Conservation (phyloP, 1,284 basidiomycete species). For the Ceratorhiza oryzae-sativae region DNA sequence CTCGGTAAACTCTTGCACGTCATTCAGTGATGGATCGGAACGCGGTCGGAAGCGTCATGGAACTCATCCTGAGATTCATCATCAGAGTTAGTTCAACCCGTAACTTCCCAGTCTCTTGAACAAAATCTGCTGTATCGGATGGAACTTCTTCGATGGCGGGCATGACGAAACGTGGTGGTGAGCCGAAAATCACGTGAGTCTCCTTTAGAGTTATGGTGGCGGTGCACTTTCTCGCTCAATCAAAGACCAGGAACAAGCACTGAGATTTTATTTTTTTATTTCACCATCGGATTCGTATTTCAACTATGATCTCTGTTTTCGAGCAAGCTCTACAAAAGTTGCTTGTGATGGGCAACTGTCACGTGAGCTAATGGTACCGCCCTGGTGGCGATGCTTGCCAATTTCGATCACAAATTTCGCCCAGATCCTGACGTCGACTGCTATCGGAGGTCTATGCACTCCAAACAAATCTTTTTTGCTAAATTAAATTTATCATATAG, state of each 20-base stretch:
- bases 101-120: not conserved
- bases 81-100: conserved; percentile 41
- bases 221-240: too few species aligned
- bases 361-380: too few species aligned
- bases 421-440: not conserved
- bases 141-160: not conserved
- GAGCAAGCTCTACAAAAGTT: too few species aligned
- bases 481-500: not conserved
- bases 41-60: conserved; percentile 50
- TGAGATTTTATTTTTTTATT: too few species aligned
- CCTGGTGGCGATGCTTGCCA: too few species aligned
- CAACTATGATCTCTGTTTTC: too few species aligned
- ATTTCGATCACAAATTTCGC: conserved; percentile 17
- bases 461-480: not conserved
- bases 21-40: not conserved
- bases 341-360: too few species aligned
- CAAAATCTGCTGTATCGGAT: not conserved
- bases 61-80: conserved; percentile 53
- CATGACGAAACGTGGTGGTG: conserved; percentile 13
- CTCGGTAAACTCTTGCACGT: conserved; percentile 38
- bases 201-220: not conserved
- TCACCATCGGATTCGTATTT: too few species aligned
- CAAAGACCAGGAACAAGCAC: too few species aligned
- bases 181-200: not conserved
- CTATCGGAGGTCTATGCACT: conserved; percentile 4